Evolutionary conservation across 371 early-diverging fungal species (phyloP).

Genomic region (Nematocida parisii): DNA sequence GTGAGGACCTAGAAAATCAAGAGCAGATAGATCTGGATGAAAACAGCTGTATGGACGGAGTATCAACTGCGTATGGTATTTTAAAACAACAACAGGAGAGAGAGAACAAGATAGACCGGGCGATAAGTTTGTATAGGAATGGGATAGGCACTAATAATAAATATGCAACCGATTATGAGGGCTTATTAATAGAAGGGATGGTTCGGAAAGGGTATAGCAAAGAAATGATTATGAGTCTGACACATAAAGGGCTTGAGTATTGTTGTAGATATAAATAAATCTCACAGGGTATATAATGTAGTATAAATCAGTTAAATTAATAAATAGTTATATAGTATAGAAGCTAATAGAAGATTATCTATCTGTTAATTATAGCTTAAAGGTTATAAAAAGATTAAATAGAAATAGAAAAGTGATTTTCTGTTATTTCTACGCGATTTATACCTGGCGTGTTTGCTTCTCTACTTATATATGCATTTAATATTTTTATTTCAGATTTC

Average conservation of each 20-base stretch:
- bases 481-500: no score
- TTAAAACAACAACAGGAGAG: not conserved
- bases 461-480: no score
- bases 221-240: slow-evolving; percentile 18
- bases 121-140: slow-evolving; percentile 17
- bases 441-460: no score
- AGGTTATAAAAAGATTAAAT: no score
- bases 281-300: not conserved
- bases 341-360: not conserved
- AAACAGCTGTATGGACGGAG: not conserved
- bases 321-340: not conserved
- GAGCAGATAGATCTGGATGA: not conserved
- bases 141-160: not conserved
- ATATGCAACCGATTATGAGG: slow-evolving; percentile 43
- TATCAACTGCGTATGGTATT: not conserved
- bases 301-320: not conserved
- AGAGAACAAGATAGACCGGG: slow-evolving; percentile 6
- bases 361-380: no score
- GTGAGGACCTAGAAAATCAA: not conserved
- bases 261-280: slow-evolving; percentile 7
- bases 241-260: slow-evolving; percentile 49
- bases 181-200: slow-evolving; percentile 35
- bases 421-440: no score
- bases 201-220: slow-evolving; percentile 34
- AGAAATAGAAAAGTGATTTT: no score